Conservation (phyloP, 139 green algal genomes). For the Nannochloris sp. region DNA sequence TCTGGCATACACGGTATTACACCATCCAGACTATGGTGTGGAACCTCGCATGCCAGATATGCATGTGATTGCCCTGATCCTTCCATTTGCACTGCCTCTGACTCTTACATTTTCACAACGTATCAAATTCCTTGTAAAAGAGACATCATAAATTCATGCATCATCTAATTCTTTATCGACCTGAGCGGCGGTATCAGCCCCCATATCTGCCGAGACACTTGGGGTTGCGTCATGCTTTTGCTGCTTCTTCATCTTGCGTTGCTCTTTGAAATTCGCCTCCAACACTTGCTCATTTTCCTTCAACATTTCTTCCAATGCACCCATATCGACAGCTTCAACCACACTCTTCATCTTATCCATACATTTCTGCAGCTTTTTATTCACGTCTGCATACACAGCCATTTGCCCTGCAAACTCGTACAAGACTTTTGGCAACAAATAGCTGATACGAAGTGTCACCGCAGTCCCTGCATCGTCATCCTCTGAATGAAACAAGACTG, state of each 20-base stretch:
- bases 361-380: slow-evolving; percentile 19
- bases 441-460: slow-evolving; percentile 23
- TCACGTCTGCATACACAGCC: slow-evolving; percentile 31
- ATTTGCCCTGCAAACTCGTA: slow-evolving; percentile 26
- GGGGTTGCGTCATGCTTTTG: neutral
- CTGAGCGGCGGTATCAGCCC: neutral
- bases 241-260: slow-evolving; percentile 2
- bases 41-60: too few species aligned
- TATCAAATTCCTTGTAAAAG: too few species aligned
- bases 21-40: too few species aligned
- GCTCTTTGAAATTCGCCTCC: slow-evolving; percentile 5
- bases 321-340: slow-evolving; percentile 7
- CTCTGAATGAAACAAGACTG: slow-evolving; percentile 31
- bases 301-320: neutral
- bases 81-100: too few species aligned
- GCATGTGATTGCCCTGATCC: too few species aligned
- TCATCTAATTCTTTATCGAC: slow-evolving; percentile 2
- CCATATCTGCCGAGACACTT: neutral
- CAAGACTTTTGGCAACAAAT: slow-evolving; percentile 28
- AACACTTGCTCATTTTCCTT: slow-evolving; percentile 6
- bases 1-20: too few species aligned
- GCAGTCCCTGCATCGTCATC: slow-evolving; percentile 16
- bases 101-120: too few species aligned
- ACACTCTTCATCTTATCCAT: slow-evolving; percentile 25
- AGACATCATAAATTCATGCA: neutral